Evolutionary conservation across 176 grass and related monocot genomes (phyloP), one percentile per base, ranked within the genome.

Genomic region (Carex littledalei): DNA sequence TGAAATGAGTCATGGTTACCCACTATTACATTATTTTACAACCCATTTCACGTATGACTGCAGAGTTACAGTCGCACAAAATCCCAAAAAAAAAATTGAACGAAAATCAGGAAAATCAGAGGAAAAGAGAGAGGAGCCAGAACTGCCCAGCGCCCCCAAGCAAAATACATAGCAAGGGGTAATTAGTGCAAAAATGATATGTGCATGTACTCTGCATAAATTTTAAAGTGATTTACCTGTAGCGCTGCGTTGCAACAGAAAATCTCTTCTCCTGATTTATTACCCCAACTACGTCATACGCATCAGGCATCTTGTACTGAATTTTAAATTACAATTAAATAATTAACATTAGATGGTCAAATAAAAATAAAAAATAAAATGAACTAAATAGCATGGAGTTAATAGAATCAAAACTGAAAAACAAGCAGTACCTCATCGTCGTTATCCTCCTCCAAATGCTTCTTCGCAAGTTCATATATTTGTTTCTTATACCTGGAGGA

Each of bases 261-360:
- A 98, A 98, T 90, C 95, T 93, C 86, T 94, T 98, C 64, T 94
- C 95, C 90, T 98, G 95, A 90, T 94, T 98, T 80, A 94, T 84
- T 83, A 84, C 86, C 69, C 94, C 93, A 81, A 88, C 95, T 78
- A 90, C 77, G 62, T 98, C 95, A 91, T 98, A 98, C 71, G 93
- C 93, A 80, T 98, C 93, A 87, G 95, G 95, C 91, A 98, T 98
- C 86, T 86, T 94, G 80, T 98, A 98, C 95, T 94, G 88, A 73
- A 92, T 83, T 78, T 20, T 47, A 84, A 14, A 29, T 77, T 55
- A 77, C 26, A 54, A 54, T 15, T 20, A 12, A 77, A 81, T 63
- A 43, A 62, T 43, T 64, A 81, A 45, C 54, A 81, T 81, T 63
- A 21, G 8, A 63, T 81, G 20, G n/a, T 8, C 11, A 66, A 82